Evolutionary conservation across 768 basidiomycete species (phyloP).

Genomic region (Rhizopogon salebrosus): DNA sequence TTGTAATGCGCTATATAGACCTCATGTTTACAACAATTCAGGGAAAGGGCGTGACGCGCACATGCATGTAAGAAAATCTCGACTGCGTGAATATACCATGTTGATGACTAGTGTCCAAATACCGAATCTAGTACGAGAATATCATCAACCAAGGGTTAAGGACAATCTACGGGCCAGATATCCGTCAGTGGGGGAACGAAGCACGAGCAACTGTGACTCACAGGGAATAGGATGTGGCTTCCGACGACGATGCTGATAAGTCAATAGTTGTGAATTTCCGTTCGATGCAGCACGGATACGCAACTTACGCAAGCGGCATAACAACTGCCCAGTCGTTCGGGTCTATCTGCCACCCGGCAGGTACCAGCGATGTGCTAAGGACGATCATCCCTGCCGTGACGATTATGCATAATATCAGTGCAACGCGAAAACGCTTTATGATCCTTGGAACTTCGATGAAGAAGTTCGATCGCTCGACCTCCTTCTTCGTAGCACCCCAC

Average conservation of each 20-base stretch:
- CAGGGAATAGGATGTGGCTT: constrained; percentile 72
- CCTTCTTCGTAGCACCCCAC: constrained; percentile 47
- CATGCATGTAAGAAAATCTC: neutral
- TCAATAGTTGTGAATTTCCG: neutral
- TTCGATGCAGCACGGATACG: neutral
- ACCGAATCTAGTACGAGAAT: constrained; percentile 45
- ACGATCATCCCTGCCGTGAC: constrained; percentile 51
- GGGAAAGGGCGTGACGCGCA: neutral
- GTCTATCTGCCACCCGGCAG: constrained; percentile 59
- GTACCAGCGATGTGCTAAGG: constrained; percentile 48
- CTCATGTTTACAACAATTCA: neutral
- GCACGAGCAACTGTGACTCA: constrained; percentile 29
- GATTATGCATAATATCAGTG: constrained; percentile 49
- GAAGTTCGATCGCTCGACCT: constrained; percentile 77
- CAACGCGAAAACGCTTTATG: constrained; percentile 69
- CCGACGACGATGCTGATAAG: constrained; percentile 47
- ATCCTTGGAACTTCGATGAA: constrained; percentile 80
- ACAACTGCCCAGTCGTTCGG: constrained; percentile 68
- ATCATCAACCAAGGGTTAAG: constrained; percentile 90
- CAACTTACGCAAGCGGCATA: constrained; percentile 67
- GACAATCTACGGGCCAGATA: constrained; percentile 52
- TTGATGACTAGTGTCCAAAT: no score
- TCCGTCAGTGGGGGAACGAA: constrained; percentile 18
- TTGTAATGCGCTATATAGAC: neutral
- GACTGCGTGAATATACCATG: no score